These are phyloP conservation scores for Solanum medicagineum DNA, from an alignment of 257 asterid species.

Conservation along the genomic window DNA sequence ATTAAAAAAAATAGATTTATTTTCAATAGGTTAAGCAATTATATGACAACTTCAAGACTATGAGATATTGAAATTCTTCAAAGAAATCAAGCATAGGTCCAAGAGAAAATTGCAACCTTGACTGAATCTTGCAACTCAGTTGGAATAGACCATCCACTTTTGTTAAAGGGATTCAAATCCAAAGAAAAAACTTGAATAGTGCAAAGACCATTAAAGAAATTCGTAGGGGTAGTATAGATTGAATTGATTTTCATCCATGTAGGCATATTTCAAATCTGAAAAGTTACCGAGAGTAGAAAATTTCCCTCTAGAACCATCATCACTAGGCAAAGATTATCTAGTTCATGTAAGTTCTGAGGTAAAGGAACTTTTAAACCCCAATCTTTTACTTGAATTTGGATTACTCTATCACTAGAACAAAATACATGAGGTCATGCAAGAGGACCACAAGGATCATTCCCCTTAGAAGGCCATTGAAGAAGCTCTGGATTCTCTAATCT, in stretches of 20 bases:
- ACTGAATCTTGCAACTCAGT: constrained; percentile 20
- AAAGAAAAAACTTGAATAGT: too few relatives aligned
- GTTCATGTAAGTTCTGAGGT: constrained; percentile 48
- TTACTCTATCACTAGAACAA: constrained; percentile 54
- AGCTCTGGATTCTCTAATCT: constrained; percentile 19
- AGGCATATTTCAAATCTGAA: constrained; percentile 44
- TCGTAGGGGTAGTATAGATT: neutral
- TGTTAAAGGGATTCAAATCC: too few relatives aligned
- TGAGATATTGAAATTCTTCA: constrained; percentile 38
- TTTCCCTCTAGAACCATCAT: constrained; percentile 35
- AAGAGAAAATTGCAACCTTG: constrained; percentile 47
- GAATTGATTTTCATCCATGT: neutral
- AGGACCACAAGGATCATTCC: constrained; percentile 63
- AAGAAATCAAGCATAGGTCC: constrained; percentile 54
- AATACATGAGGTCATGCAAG: constrained; percentile 57
- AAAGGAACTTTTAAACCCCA: constrained; percentile 51
- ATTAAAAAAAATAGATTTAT: constrained; percentile 23
- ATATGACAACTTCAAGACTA: constrained; percentile 27
- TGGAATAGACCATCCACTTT: too few relatives aligned
- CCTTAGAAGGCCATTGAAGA: constrained; percentile 48
- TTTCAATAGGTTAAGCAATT: constrained; percentile 31
- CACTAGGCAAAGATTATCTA: constrained; percentile 38
- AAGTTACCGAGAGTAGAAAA: constrained; percentile 52
- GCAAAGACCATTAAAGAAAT: too few relatives aligned
- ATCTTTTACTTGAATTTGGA: constrained; percentile 61